Percentiles rank a stretch among this genome's conserved stretches.
These are phyloP conservation scores for Malus hybrid DNA, from an alignment of 331 rosid genomes.

Conservation along the genomic window DNA sequence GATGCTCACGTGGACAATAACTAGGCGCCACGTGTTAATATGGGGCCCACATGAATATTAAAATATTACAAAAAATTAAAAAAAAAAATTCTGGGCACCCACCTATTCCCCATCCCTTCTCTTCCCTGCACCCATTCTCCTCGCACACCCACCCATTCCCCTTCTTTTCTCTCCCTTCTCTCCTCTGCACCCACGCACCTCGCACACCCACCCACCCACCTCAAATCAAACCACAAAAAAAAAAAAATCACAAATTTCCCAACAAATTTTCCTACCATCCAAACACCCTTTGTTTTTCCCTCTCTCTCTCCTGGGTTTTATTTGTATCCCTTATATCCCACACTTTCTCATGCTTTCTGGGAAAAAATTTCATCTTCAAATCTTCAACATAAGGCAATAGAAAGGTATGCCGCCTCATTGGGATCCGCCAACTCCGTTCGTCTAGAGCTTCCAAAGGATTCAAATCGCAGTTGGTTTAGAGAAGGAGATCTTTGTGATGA, in stretches of 20 bases:
- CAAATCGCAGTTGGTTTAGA: neutral
- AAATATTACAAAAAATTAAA: too few species aligned
- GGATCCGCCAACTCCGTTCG: constrained; percentile 7
- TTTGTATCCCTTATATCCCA: neutral
- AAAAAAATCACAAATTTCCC: constrained; percentile 6
- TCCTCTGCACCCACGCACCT: too few species aligned
- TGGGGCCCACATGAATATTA: too few species aligned
- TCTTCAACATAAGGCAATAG: neutral
- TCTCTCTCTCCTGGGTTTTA: constrained; percentile 25
- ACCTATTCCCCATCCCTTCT: too few species aligned
- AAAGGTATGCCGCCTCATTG: constrained; percentile 17
- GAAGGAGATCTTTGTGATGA: constrained; percentile 42
- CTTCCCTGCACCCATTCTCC: too few species aligned
- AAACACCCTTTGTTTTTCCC: neutral
- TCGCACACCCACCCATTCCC: too few species aligned
- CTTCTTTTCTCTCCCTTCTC: too few species aligned
- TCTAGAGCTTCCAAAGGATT: constrained; percentile 28
- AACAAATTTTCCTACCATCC: constrained; percentile 18
- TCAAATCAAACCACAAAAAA: neutral
- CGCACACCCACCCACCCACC: too few species aligned
- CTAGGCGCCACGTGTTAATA: too few species aligned
- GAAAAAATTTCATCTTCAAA: neutral
- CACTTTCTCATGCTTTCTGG: neutral
- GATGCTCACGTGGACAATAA: too few species aligned
- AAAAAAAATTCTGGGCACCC: too few species aligned